phyloP scores from a whole-genome alignment of 2,329 filamentous ascomycete species.

The Rutstroemia sydowiana region DNA sequence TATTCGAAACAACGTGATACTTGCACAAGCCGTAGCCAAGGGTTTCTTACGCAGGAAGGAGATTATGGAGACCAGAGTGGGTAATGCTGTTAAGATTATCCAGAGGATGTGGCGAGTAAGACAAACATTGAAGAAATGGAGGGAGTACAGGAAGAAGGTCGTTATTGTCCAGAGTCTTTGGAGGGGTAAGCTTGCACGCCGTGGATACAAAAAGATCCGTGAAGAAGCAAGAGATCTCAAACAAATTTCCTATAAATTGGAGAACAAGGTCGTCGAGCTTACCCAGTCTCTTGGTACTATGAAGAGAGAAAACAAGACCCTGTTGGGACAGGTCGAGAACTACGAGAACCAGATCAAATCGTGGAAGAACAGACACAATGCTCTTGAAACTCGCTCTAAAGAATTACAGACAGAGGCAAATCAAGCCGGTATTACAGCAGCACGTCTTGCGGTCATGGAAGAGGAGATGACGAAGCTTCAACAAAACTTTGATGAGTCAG shows the following conservation, averaged over 20 bases:
- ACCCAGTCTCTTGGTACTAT: constrained; percentile 88
- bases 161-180: constrained; percentile 87
- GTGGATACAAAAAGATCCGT: constrained; percentile 80
- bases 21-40: constrained; percentile 85
- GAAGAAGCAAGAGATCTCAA: constrained; percentile 97
- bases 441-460: constrained; percentile 84
- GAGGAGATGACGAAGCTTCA: constrained; percentile 93
- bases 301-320: constrained; percentile 88
- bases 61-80: constrained; percentile 88
- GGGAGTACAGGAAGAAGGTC: constrained; percentile 82
- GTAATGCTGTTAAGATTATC: constrained; percentile 84
- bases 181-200: constrained; percentile 76
- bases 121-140: constrained; percentile 71
- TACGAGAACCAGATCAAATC: constrained; percentile 95
- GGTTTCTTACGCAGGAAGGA: constrained; percentile 85
- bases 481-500: constrained; percentile 81
- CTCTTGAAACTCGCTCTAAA: constrained; percentile 81
- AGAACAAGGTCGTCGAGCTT: constrained; percentile 98
- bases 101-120: constrained; percentile 85
- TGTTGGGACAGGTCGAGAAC: constrained; percentile 83
- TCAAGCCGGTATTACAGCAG: constrained; percentile 91
- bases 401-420: constrained; percentile 96
- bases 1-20: constrained; percentile 76
- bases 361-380: constrained; percentile 88
- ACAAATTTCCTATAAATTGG: constrained; percentile 98